Conservation (phyloP, 192 early-diverging fungal species). For the Phycomyces nitens region DNA sequence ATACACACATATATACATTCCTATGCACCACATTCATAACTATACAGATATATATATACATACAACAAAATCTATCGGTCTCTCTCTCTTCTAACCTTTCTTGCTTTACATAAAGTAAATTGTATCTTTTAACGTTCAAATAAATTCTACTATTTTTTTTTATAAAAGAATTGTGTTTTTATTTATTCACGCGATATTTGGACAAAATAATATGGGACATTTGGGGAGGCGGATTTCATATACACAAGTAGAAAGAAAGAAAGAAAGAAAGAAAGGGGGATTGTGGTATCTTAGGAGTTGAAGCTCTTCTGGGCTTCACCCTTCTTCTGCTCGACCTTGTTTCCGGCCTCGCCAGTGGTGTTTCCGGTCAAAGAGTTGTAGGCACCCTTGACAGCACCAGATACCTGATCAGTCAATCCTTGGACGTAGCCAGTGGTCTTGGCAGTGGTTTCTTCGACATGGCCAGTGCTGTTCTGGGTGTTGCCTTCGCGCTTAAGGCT, state of each 20-base stretch:
- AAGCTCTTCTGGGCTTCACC: conserved; percentile 12
- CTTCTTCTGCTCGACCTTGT: conserved; percentile 21
- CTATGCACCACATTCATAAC: too few relatives aligned
- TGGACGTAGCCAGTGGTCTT: conserved; percentile 24
- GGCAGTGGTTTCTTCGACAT: conserved; percentile 18
- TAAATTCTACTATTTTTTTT: too few relatives aligned
- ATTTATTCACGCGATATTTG: not conserved
- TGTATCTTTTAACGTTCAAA: too few relatives aligned
- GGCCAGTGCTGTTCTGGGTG: conserved; percentile 25
- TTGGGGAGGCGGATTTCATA: not conserved
- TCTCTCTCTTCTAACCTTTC: too few relatives aligned
- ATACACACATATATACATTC: too few relatives aligned
- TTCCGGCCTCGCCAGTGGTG: not conserved
- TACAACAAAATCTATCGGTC: too few relatives aligned
- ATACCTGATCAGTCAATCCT: conserved; percentile 22
- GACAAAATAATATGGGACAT: too few relatives aligned
- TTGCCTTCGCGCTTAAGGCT: conserved; percentile 29
- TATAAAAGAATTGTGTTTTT: not conserved
- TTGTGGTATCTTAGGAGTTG: conserved; percentile 9
- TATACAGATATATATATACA: too few relatives aligned
- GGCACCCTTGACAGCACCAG: conserved; percentile 31
- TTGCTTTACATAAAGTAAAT: too few relatives aligned
- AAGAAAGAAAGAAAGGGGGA: not conserved
- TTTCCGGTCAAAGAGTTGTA: conserved; percentile 15
- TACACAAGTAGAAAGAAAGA: not conserved